Percentiles rank a stretch among this genome's conserved stretches.
Evolutionary conservation across 495 filamentous ascomycete species (phyloP).

Genomic region (Physcia stellaris): DNA sequence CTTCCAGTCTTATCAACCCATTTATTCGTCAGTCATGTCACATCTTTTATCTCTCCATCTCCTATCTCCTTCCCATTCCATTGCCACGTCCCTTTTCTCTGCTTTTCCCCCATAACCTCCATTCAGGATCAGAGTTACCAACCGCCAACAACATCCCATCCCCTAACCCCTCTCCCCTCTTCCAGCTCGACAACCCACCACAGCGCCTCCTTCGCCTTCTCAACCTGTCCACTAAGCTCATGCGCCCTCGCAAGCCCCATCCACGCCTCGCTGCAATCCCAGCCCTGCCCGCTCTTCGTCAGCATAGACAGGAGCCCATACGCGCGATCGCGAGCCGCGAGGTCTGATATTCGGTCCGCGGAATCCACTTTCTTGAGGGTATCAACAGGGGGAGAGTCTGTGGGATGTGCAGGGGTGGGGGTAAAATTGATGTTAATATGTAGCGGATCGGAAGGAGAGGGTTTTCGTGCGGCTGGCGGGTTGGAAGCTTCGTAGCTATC

Average conservation of each 20-base stretch:
- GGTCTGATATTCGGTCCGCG: conserved; percentile 18
- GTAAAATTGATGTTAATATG: neutral
- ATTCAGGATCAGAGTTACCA: neutral
- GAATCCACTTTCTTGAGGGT: neutral
- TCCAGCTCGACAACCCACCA: conserved; percentile 59
- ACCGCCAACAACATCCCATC: conserved; percentile 33
- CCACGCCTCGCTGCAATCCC: conserved; percentile 94
- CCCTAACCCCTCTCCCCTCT: conserved; percentile 33
- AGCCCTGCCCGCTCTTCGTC: conserved; percentile 74
- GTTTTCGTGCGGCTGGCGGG: conserved; percentile 10
- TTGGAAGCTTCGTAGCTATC: conserved; percentile 57
- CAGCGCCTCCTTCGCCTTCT: conserved; percentile 66
- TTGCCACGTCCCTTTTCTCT: too few species aligned
- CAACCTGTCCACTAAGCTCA: conserved; percentile 67
- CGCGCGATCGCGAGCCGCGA: conserved; percentile 54
- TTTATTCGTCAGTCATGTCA: too few species aligned
- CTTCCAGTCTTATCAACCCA: too few species aligned
- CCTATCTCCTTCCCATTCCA: too few species aligned
- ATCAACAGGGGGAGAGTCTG: conserved; percentile 2
- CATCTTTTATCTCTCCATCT: too few species aligned
- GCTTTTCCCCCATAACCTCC: too few species aligned
- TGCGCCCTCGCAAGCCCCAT: conserved; percentile 72
- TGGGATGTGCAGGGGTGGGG: neutral
- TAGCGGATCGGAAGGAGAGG: neutral
- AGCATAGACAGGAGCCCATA: conserved; percentile 66